Percentiles rank a stretch among this genome's conserved stretches.
These are phyloP conservation scores for Daldinia decipiens DNA, from an alignment of 495 filamentous ascomycete species.

Conservation along the genomic window DNA sequence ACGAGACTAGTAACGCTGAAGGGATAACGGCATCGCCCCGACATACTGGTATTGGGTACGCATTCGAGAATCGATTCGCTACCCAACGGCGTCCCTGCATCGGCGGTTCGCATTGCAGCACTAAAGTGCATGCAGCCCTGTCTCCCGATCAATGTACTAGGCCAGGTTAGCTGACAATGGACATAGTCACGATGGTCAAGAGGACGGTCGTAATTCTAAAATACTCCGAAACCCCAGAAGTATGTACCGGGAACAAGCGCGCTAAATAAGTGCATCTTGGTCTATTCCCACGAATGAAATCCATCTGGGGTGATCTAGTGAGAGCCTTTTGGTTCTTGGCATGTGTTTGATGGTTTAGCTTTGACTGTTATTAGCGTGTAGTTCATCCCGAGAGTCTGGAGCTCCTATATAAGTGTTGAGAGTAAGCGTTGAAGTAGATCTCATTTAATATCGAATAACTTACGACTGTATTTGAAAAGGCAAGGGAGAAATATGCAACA, in stretches of 20 bases:
- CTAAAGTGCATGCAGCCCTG: constrained; percentile 31
- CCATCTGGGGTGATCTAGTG: constrained; percentile 8
- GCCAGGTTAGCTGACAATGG: constrained; percentile 21
- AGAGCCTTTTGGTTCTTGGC: constrained; percentile 7
- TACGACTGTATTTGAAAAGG: neutral
- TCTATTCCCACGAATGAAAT: constrained; percentile 22
- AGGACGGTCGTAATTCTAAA: constrained; percentile 40
- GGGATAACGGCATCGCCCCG: constrained; percentile 20
- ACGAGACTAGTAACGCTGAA: constrained; percentile 31
- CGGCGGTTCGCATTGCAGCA: constrained; percentile 16
- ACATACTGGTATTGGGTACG: constrained; percentile 30
- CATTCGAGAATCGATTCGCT: constrained; percentile 26
- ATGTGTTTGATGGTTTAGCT: constrained; percentile 6
- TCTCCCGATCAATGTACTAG: constrained; percentile 11
- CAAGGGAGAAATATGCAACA: neutral
- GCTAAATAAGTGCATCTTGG: constrained; percentile 27
- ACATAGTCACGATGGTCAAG: constrained; percentile 32
- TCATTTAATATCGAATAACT: neutral
- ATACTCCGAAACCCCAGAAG: constrained; percentile 43
- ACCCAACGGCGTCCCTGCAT: constrained; percentile 23
- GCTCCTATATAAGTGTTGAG: neutral
- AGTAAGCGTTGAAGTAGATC: neutral
- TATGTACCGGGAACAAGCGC: constrained; percentile 16
- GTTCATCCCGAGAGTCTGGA: constrained; percentile 2
- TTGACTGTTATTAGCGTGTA: neutral